phyloP scores from a whole-genome alignment of 129 eudicot genomes.

The Mikania micrantha region DNA sequence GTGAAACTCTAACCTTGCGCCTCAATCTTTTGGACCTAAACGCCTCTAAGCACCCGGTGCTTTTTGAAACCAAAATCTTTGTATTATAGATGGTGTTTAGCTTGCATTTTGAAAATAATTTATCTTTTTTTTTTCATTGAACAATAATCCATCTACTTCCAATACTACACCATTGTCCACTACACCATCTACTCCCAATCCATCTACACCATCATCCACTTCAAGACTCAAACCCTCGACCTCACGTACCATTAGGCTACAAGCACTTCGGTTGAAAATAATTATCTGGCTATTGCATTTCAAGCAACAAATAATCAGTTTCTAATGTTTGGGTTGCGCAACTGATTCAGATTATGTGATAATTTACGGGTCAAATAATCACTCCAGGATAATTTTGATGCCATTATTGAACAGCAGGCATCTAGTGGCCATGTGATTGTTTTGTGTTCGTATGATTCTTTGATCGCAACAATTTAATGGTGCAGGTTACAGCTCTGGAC shows the following conservation, averaged over 20 bases:
- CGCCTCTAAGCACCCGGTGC: too few species aligned
- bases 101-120: background rate
- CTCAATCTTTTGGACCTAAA: too few species aligned
- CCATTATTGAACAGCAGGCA: too few species aligned
- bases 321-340: background rate
- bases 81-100: background rate
- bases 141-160: too few species aligned
- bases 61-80: background rate
- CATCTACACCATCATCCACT: too few species aligned
- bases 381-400: background rate
- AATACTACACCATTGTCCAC: too few species aligned
- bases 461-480: conserved; percentile 1
- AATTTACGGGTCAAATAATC: background rate
- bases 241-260: too few species aligned
- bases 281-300: too few species aligned
- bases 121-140: background rate
- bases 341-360: background rate
- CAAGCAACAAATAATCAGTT: background rate
- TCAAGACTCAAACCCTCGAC: too few species aligned
- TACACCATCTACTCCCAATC: background rate
- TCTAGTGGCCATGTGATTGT: too few species aligned
- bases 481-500: conserved; percentile 74
- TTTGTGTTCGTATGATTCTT: background rate
- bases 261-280: too few species aligned
- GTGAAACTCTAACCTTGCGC: too few species aligned